Evolutionary conservation across 2,329 filamentous ascomycete species (phyloP).

Genomic region (Akanthomyces dipterigenus): DNA sequence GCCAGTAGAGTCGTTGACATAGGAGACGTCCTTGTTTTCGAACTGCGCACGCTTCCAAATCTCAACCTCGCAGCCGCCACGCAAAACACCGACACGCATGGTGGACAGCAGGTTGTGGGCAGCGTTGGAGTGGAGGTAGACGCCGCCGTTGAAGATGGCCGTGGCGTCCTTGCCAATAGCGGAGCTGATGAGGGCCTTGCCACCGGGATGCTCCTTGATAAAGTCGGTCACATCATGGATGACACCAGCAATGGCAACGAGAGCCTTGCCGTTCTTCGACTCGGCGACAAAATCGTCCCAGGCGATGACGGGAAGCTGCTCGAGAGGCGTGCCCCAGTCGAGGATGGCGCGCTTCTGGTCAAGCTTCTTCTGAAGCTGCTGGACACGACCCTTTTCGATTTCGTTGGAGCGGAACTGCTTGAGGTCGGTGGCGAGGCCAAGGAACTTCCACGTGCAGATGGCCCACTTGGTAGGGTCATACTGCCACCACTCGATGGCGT

Average conservation of each 20-base stretch:
- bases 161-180: constrained; percentile 84
- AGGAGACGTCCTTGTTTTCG: constrained; percentile 75
- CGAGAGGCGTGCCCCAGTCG: constrained; percentile 80
- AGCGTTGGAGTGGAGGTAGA: constrained; percentile 85
- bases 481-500: constrained; percentile 84
- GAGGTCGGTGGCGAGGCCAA: constrained; percentile 77
- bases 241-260: constrained; percentile 74
- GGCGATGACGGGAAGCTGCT: constrained; percentile 76
- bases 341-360: constrained; percentile 77
- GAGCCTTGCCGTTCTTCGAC: constrained; percentile 61
- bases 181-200: constrained; percentile 76
- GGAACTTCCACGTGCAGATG: constrained; percentile 78
- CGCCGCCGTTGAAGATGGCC: constrained; percentile 85
- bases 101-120: constrained; percentile 84
- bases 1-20: constrained; percentile 73
- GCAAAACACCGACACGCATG: constrained; percentile 81
- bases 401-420: constrained; percentile 90
- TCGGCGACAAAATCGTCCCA: constrained; percentile 82
- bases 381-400: constrained; percentile 84
- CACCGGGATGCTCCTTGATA: constrained; percentile 85
- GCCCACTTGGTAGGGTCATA: constrained; percentile 90
- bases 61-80: constrained; percentile 82
- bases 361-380: constrained; percentile 88
- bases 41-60: constrained; percentile 85
- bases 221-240: constrained; percentile 81